Conservation (phyloP, 805 yeast genomes). For the Ogataea henricii region DNA sequence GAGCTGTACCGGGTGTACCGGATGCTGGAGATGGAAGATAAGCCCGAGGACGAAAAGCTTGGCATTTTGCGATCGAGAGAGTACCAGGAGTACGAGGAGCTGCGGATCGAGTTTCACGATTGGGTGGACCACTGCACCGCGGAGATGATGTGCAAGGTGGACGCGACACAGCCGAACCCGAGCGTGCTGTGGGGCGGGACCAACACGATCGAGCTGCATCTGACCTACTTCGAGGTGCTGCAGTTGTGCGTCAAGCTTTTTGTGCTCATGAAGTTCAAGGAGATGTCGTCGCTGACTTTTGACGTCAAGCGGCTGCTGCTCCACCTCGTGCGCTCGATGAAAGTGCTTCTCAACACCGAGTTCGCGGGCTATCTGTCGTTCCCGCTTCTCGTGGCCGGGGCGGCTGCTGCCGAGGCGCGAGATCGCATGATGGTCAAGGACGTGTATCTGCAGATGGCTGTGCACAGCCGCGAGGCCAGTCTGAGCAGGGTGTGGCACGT, state of each 20-base stretch:
- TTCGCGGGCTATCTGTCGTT: constrained; percentile 22
- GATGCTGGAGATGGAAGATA: background rate
- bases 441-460: constrained; percentile 17
- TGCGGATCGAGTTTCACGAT: constrained; percentile 25
- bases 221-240: constrained; percentile 25
- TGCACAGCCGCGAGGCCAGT: constrained; percentile 16
- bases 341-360: constrained; percentile 13
- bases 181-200: constrained; percentile 9
- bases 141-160: constrained; percentile 15
- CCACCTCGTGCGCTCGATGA: constrained; percentile 21
- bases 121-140: constrained; percentile 25
- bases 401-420: constrained; percentile 29
- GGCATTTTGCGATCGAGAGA: constrained; percentile 11
- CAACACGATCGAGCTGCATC: constrained; percentile 9
- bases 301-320: constrained; percentile 25
- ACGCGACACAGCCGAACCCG: constrained; percentile 17
- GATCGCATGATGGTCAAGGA: constrained; percentile 25
- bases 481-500: constrained; percentile 23
- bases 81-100: constrained; percentile 21
- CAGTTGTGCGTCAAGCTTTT: constrained; percentile 22
- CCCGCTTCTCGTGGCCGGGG: constrained; percentile 28
- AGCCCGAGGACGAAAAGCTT: constrained; percentile 10
- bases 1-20: constrained; percentile 7
- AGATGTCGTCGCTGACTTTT: constrained; percentile 23
- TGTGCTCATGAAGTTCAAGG: constrained; percentile 23